These are phyloP conservation scores for Hericium coralloides DNA, from an alignment of 768 basidiomycete genomes.

Conservation along the genomic window DNA sequence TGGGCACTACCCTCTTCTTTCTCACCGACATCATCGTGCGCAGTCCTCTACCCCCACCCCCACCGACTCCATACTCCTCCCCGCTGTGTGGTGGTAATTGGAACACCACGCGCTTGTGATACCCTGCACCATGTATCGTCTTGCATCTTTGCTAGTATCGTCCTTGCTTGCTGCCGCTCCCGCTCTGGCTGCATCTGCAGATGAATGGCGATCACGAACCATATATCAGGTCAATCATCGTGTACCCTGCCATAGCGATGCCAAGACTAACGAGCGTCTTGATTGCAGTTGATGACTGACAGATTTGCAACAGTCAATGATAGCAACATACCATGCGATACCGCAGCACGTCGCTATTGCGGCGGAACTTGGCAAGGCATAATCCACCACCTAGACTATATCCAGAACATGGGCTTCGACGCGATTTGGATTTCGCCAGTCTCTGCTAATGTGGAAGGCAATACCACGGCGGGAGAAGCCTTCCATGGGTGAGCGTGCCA, in stretches of 20 bases:
- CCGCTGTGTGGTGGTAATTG: too few species aligned
- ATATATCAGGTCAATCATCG: slow-evolving; percentile 40
- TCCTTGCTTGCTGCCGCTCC: slow-evolving; percentile 3
- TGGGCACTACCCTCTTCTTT: too few species aligned
- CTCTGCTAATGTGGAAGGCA: slow-evolving; percentile 37
- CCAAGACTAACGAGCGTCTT: not conserved
- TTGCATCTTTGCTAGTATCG: not conserved
- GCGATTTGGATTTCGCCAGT: slow-evolving; percentile 53
- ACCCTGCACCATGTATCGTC: too few species aligned
- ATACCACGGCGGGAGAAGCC: slow-evolving; percentile 43
- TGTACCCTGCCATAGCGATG: not conserved
- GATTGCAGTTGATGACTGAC: slow-evolving; percentile 40
- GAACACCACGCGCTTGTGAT: too few species aligned
- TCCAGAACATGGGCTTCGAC: slow-evolving; percentile 54
- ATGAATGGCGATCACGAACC: slow-evolving; percentile 42
- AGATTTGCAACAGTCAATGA: slow-evolving; percentile 45
- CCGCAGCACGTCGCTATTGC: slow-evolving; percentile 40
- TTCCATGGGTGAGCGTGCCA: slow-evolving; percentile 39
- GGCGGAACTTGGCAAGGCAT: slow-evolving; percentile 50
- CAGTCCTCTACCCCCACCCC: too few species aligned
- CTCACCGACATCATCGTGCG: too few species aligned
- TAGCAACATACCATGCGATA: slow-evolving; percentile 33
- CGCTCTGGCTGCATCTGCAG: slow-evolving; percentile 30
- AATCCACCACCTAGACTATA: slow-evolving; percentile 50
- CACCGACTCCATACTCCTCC: too few species aligned